Conservation (phyloP, 805 yeast species). For the Isabelozyma rhagii region DNA sequence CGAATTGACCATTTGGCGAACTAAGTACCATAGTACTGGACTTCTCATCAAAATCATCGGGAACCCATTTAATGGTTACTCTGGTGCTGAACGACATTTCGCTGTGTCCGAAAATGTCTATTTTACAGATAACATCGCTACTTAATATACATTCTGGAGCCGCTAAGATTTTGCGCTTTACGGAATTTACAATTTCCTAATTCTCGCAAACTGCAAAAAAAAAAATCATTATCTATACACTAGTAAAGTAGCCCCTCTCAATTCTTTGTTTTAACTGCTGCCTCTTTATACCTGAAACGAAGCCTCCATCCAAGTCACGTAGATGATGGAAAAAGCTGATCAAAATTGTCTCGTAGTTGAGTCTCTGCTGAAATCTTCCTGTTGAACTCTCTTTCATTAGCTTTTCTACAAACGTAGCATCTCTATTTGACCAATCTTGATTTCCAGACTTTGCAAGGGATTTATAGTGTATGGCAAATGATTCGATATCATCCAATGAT, state of each 20-base stretch:
- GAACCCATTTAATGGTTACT: slow-evolving; percentile 52
- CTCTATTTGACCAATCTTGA: slow-evolving; percentile 41
- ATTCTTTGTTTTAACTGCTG: slow-evolving; percentile 5
- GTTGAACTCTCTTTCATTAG: slow-evolving; percentile 12
- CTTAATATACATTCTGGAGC: neutral
- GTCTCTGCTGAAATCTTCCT: slow-evolving; percentile 13
- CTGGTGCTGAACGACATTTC: slow-evolving; percentile 42
- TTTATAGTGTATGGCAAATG: slow-evolving; percentile 45
- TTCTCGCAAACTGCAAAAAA: neutral
- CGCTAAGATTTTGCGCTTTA: neutral
- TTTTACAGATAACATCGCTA: too few species aligned
- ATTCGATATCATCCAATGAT: slow-evolving; percentile 50
- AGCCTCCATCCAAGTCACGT: slow-evolving; percentile 35
- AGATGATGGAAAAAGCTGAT: slow-evolving; percentile 31
- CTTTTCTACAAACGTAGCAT: slow-evolving; percentile 23
- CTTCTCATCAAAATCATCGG: slow-evolving; percentile 36
- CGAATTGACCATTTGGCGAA: slow-evolving; percentile 42
- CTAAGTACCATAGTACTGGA: slow-evolving; percentile 49
- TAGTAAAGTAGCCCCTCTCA: neutral
- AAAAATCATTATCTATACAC: neutral
- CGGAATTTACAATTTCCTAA: neutral
- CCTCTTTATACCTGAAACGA: slow-evolving; percentile 13
- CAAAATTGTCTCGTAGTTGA: slow-evolving; percentile 32
- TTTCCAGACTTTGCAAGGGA: slow-evolving; percentile 32
- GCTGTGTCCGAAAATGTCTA: neutral